A percentile compares a stretch with the other conserved stretches of the same genome.
Conservation (phyloP, 306 rosid genomes). For the Acmispon strigosus region DNA sequence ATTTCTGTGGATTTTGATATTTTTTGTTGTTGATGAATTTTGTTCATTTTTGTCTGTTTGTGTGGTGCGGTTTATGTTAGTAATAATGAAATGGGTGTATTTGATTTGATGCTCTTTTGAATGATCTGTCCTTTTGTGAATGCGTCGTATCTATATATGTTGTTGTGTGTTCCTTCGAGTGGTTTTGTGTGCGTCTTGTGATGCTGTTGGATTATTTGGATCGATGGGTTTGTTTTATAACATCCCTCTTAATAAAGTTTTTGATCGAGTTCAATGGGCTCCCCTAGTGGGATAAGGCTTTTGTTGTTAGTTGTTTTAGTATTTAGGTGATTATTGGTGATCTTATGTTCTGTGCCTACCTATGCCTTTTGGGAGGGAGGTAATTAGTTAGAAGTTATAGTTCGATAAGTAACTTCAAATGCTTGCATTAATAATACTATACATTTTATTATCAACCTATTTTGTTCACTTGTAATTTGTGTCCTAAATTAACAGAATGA, state of each 20-base stretch:
- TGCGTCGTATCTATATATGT: not conserved
- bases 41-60: not conserved
- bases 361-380: not conserved
- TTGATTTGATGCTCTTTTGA: not conserved
- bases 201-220: no score
- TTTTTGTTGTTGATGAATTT: not conserved
- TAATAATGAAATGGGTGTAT: not conserved
- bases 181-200: no score
- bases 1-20: not conserved
- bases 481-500: not conserved
- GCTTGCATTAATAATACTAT: not conserved
- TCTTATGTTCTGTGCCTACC: not conserved
- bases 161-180: no score
- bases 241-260: no score
- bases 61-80: not conserved
- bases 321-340: not conserved
- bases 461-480: no score
- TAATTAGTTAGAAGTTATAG: not conserved
- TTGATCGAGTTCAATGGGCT: no score
- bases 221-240: no score
- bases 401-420: not conserved
- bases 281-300: no score
- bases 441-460: no score
- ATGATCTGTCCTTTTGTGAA: not conserved
- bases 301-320: not conserved